A percentile compares a stretch with the other conserved stretches of the same genome.
These are phyloP conservation scores for Madurella fahalii DNA, from an alignment of 2,329 filamentous ascomycete genomes.

Conservation along the genomic window DNA sequence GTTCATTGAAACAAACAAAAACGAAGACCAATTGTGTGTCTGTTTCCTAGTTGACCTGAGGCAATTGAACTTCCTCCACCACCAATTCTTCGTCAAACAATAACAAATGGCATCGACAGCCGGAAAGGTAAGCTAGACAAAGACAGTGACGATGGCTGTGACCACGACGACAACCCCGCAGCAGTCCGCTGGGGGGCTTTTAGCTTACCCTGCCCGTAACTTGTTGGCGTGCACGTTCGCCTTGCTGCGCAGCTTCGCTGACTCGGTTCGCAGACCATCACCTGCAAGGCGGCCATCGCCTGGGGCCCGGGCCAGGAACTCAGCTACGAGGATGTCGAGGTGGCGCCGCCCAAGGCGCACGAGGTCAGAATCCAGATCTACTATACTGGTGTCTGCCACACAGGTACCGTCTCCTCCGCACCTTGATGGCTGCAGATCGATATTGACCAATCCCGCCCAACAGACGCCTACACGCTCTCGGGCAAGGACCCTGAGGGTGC, in stretches of 20 bases:
- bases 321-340: constrained; percentile 86
- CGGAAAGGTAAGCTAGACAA: constrained; percentile 24
- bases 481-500: constrained; percentile 97
- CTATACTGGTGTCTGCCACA: constrained; percentile 99
- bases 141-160: neutral
- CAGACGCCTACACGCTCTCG: constrained; percentile 87
- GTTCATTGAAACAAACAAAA: neutral
- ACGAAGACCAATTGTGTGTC: no score
- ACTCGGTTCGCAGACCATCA: constrained; percentile 65
- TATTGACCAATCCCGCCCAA: neutral
- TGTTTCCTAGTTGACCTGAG: no score
- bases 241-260: constrained; percentile 3
- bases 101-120: constrained; percentile 24
- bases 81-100: neutral
- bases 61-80: no score
- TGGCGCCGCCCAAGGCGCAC: constrained; percentile 80
- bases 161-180: constrained; percentile 9
- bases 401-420: constrained; percentile 51
- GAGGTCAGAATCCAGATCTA: constrained; percentile 96
- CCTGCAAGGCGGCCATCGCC: constrained; percentile 94
- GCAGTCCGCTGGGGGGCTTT: neutral
- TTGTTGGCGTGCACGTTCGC: neutral
- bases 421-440: constrained; percentile 7
- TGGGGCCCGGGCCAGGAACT: constrained; percentile 95
- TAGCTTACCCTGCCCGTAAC: no score